These are phyloP conservation scores for Hevea brasiliensis DNA, from an alignment of 345 rosid genomes.

Conservation along the genomic window DNA sequence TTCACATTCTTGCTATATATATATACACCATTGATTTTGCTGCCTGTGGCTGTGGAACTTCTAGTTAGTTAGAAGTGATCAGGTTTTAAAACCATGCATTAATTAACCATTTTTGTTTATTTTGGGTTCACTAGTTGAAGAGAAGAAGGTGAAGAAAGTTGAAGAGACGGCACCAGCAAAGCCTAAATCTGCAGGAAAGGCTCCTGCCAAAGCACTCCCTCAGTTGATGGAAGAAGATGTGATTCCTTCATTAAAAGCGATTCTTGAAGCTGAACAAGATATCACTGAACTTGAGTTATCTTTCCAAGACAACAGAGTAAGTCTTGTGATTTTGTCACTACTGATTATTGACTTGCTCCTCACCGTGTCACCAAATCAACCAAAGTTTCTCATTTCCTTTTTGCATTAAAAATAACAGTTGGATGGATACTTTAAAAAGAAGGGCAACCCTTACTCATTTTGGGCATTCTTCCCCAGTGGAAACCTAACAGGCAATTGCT, in stretches of 20 bases:
- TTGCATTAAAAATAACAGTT: conserved; percentile 39
- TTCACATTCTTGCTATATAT: background rate
- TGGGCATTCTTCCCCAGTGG: conserved; percentile 96
- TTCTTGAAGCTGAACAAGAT: conserved; percentile 68
- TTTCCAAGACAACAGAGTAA: conserved; percentile 75
- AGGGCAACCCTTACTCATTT: conserved; percentile 55
- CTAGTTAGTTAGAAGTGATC: background rate
- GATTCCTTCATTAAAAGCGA: conserved; percentile 65
- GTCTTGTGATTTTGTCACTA: background rate
- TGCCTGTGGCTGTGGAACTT: background rate
- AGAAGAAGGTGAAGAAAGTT: conserved; percentile 40
- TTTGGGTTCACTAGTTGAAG: conserved; percentile 37
- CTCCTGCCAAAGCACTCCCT: conserved; percentile 57
- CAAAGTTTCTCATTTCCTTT: background rate
- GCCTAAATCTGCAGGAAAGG: conserved; percentile 66
- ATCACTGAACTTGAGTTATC: conserved; percentile 60
- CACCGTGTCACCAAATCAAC: background rate
- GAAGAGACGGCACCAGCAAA: conserved; percentile 41
- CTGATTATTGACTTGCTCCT: too few species aligned
- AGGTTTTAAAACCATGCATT: too few species aligned
- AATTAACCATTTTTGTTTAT: too few species aligned
- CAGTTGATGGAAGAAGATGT: conserved; percentile 90
- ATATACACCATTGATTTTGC: background rate
- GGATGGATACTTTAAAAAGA: conserved; percentile 75
- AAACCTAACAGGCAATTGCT: conserved; percentile 52